A percentile compares a stretch with the other conserved stretches of the same genome.
phyloP scores from a whole-genome alignment of 2,329 filamentous ascomycete genomes.

The Phaeosphaeriaceae sp. region DNA sequence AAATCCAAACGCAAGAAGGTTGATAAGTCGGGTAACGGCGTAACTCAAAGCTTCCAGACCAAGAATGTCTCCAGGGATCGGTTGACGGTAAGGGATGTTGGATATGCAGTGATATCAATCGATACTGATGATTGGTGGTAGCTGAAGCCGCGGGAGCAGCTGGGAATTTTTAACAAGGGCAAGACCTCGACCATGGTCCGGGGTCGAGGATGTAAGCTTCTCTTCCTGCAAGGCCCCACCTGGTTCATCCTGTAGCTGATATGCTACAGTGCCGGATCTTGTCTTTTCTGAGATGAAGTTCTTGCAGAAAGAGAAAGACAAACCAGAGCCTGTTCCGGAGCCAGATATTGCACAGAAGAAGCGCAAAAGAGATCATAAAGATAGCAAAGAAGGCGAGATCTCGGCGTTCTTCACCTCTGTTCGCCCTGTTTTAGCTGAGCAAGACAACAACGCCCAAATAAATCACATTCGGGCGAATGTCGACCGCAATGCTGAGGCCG shows the following conservation, averaged over 20 bases:
- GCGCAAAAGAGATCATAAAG: slow-evolving; percentile 39
- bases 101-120: slow-evolving; percentile 10
- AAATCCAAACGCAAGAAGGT: slow-evolving; percentile 47
- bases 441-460: slow-evolving; percentile 26
- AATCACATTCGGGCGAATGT: slow-evolving; percentile 3
- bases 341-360: slow-evolving; percentile 35
- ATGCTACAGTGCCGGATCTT: slow-evolving; percentile 55
- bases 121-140: slow-evolving; percentile 41
- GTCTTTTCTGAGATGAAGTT: slow-evolving; percentile 60
- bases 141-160: slow-evolving; percentile 51
- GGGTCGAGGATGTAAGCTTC: slow-evolving; percentile 51
- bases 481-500: slow-evolving; percentile 2
- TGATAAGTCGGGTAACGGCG: slow-evolving; percentile 43
- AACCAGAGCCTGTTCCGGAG: slow-evolving; percentile 31
- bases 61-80: slow-evolving; percentile 54
- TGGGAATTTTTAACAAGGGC: slow-evolving; percentile 58
- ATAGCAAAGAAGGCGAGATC: slow-evolving; percentile 50
- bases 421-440: slow-evolving; percentile 32
- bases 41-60: slow-evolving; percentile 53
- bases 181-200: slow-evolving; percentile 54
- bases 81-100: slow-evolving; percentile 51
- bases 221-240: slow-evolving; percentile 11
- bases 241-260: slow-evolving; percentile 25
- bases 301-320: slow-evolving; percentile 47
- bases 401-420: slow-evolving; percentile 53